phyloP scores from a whole-genome alignment of 2,329 filamentous ascomycete genomes.

The Penicillium sp. region DNA sequence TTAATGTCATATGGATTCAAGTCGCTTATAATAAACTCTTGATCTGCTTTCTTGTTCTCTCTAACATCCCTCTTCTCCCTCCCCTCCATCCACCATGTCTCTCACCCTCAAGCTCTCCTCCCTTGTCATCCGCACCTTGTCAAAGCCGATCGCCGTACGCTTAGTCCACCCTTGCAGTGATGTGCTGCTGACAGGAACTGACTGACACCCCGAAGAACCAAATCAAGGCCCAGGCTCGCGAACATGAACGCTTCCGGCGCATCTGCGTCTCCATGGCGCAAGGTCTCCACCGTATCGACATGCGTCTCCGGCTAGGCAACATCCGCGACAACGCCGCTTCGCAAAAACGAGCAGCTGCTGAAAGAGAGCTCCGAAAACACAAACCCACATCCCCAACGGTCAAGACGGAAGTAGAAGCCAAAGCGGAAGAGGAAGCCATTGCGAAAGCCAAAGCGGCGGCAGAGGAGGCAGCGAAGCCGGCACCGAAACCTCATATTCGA shows the following conservation, averaged over 20 bases:
- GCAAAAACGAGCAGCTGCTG: slow-evolving; percentile 42
- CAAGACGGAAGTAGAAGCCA: too few species aligned
- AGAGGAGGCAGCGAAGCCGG: slow-evolving; percentile 42
- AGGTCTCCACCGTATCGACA: slow-evolving; percentile 56
- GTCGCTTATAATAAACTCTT: too few species aligned
- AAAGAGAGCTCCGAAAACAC: slow-evolving; percentile 48
- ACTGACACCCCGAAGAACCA: slow-evolving; percentile 47
- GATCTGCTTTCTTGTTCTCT: neutral
- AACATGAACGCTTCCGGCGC: slow-evolving; percentile 58
- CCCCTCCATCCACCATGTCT: slow-evolving; percentile 48
- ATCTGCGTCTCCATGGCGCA: slow-evolving; percentile 57
- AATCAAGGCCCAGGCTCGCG: slow-evolving; percentile 59
- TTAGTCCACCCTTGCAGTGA: neutral
- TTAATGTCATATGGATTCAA: too few species aligned
- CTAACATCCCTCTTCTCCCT: too few species aligned
- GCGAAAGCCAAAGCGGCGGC: slow-evolving; percentile 37
- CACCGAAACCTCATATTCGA: slow-evolving; percentile 49
- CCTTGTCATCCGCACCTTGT: slow-evolving; percentile 55
- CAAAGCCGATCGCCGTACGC: slow-evolving; percentile 58
- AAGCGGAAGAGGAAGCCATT: slow-evolving; percentile 46
- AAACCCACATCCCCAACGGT: slow-evolving; percentile 48
- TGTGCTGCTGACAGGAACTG: slow-evolving; percentile 17
- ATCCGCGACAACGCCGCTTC: slow-evolving; percentile 53
- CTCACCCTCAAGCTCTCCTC: slow-evolving; percentile 59
- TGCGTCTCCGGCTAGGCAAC: slow-evolving; percentile 58